phyloP scores from a whole-genome alignment of 768 basidiomycete genomes.

The Kwoniella heveanensis region DNA sequence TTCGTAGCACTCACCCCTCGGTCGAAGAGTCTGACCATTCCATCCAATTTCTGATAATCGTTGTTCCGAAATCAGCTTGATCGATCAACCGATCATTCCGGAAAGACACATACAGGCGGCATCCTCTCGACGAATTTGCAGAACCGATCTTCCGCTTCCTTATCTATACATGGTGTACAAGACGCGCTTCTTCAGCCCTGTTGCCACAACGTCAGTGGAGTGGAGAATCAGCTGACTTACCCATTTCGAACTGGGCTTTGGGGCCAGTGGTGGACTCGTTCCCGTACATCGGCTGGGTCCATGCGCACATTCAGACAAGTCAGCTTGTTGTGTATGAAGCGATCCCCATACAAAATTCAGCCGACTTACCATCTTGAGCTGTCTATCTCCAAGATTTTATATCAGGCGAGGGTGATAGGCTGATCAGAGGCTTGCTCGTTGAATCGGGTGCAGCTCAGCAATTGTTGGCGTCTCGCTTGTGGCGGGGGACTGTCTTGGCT shows the following conservation, averaged over 20 bases:
- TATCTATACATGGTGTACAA: too few species aligned
- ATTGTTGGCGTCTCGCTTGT: too few species aligned
- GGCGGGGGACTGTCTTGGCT: too few species aligned
- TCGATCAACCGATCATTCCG: conserved; percentile 13
- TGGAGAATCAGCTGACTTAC: conserved; percentile 28
- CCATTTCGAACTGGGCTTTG: conserved; percentile 49
- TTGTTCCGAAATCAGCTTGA: background rate
- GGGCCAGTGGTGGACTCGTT: conserved; percentile 41
- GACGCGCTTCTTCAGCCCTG: too few species aligned
- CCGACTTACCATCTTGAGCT: conserved; percentile 14
- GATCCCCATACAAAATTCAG: too few species aligned
- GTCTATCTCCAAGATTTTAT: too few species aligned
- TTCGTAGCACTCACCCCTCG: conserved; percentile 61
- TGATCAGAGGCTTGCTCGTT: too few species aligned
- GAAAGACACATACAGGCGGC: too few species aligned
- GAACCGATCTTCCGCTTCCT: conserved; percentile 75
- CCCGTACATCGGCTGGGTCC: conserved; percentile 44
- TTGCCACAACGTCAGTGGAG: background rate
- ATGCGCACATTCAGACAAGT: background rate
- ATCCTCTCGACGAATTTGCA: conserved; percentile 59
- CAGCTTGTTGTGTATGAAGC: too few species aligned
- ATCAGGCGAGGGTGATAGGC: too few species aligned
- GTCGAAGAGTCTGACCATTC: conserved; percentile 84
- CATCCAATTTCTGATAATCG: conserved; percentile 57
- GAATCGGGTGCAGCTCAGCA: too few species aligned